Base-by-base conservation (phyloP, 2,329 filamentous ascomycete species). In the Eurotiales sp. region DNA sequence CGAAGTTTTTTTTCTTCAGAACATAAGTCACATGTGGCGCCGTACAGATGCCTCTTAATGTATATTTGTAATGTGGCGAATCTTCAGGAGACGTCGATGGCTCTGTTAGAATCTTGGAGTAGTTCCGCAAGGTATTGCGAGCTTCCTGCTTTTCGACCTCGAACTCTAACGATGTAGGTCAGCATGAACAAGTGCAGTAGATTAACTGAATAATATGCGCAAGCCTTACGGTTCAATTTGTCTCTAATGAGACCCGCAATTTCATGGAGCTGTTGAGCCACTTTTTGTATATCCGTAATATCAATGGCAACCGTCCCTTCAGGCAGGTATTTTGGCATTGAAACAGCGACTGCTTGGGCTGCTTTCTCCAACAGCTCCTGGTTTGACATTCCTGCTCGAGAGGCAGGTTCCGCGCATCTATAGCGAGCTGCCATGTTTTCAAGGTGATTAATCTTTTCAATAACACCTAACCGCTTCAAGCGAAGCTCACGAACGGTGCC, bases 21-120 rank as follows among this genome's bases (percentile, higher is more conserved):
- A 85, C 64, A 58, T 84, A 85, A 29, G 77, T 80, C 22, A 82
- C 73, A 58, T 80, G 76, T 1, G 78, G 73, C 44, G 77, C 73
- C 3, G 81, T 84, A 32, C 79, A 79, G 4, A 84, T 77, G 23
- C 82, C 82, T 40, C 77, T 75, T 19, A 85, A 71, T 1, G 75
- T 76, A 60, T 84, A 84, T 45, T 72, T 76, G 57, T 75, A 63
- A 44, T 71, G 60, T 36, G 72, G 72, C 34, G 69, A 61, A 30
- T 72, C 62, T 11, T 69, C 62, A 12, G 64, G 64, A 30, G 72
- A 64, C 23, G 72, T 61, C 6, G 75, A 65, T 6, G 72, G 67
- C 14, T 72, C 69, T 7, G 76, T 79, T 54, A 79, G 72, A 21
- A 70, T 64, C 37, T 70, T 72, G 4, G 75, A 73, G 53, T 77